Evolutionary conservation across 176 grass and related monocot genomes (phyloP).

Genomic region (Paspalum vaginatum): DNA sequence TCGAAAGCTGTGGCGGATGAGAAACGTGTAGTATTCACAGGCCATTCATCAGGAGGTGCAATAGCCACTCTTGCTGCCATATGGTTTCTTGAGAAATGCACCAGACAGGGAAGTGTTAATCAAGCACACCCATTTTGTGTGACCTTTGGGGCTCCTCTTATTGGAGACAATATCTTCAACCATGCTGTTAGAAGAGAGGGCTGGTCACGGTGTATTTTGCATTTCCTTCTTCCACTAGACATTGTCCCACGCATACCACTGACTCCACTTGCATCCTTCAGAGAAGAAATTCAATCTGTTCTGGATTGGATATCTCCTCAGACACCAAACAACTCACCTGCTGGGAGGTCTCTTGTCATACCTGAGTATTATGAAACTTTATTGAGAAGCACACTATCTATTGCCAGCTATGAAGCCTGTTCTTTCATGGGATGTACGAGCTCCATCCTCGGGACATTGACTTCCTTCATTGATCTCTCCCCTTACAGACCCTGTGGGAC

Average conservation of each 20-base stretch:
- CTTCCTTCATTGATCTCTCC: slow-evolving; percentile 81
- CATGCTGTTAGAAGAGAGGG: slow-evolving; percentile 86
- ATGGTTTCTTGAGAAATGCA: slow-evolving; percentile 90
- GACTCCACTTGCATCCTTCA: slow-evolving; percentile 61
- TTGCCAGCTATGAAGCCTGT: slow-evolving; percentile 85
- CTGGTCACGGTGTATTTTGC: slow-evolving; percentile 82
- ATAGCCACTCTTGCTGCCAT: slow-evolving; percentile 72
- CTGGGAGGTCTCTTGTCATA: slow-evolving; percentile 50
- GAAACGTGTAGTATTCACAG: slow-evolving; percentile 81
- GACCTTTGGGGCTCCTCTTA: slow-evolving; percentile 86
- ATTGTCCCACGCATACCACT: slow-evolving; percentile 79
- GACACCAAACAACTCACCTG: slow-evolving; percentile 55
- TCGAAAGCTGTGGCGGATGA: slow-evolving; percentile 65
- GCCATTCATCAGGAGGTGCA: slow-evolving; percentile 87
- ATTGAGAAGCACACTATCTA: slow-evolving; percentile 71
- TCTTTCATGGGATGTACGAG: slow-evolving; percentile 94
- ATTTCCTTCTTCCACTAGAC: slow-evolving; percentile 77
- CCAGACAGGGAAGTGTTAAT: slow-evolving; percentile 53
- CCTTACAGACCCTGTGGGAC: slow-evolving; percentile 88
- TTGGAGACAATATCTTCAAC: slow-evolving; percentile 76
- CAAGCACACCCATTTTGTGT: slow-evolving; percentile 79
- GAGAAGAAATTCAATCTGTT: slow-evolving; percentile 72
- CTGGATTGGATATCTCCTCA: slow-evolving; percentile 69
- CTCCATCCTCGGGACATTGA: slow-evolving; percentile 71
- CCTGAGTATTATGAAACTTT: slow-evolving; percentile 67